Base-by-base conservation (phyloP, 2,329 filamentous ascomycete species). In the Colletotrichum coccodes region DNA sequence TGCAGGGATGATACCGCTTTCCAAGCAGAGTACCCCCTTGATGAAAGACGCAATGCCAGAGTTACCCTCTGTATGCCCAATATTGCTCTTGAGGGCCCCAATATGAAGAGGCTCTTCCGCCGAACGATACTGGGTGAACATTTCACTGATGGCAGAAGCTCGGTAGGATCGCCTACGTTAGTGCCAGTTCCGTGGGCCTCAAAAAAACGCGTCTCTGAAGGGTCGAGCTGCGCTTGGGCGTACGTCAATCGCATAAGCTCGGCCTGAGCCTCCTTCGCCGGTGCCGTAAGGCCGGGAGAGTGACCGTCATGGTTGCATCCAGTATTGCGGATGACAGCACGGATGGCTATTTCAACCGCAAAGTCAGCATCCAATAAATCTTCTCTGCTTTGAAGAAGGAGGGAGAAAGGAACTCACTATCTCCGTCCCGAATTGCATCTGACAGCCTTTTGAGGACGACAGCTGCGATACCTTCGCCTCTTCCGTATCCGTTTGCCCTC, bases 391-490 rank as follows among this genome's bases (percentile, higher is more conserved):
- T 47, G 44, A 8, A 30, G 14, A 4, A 14, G 26, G 16, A 14
- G 8, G 12, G 23, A 16, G 8, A 34, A 16, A 16, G 8, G 30
- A 16, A 18, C 50, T 34, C 21, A 53, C 50, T 52, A 12, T 46
- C 56, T n/a, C 56, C 56, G 32, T 59, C 56, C 1, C 56, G 56
- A 12, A 59, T 23, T 1, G 56, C 56, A 49, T 59, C 56, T 2
- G 56, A 59, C 42, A 59, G n/a, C 42, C 56, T 59, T 36, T 59
- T 59, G 18, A 59, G 40, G 30, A 91, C 72, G 1, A 92, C 76
- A 16, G 87, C 82, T 0, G 83, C 88, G 30, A 87, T 81, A 0
- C 89, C 90, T 73, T 92, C 90, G 1, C 89, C 90, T 40, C 89
- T 82, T 0, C 86, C 89, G 73, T 91, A 92, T 1, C 90, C 90